Percentiles rank a stretch among this genome's conserved stretches.
Conservation (phyloP, 2,329 filamentous ascomycete species). For the Chaetomiaceae sp. region DNA sequence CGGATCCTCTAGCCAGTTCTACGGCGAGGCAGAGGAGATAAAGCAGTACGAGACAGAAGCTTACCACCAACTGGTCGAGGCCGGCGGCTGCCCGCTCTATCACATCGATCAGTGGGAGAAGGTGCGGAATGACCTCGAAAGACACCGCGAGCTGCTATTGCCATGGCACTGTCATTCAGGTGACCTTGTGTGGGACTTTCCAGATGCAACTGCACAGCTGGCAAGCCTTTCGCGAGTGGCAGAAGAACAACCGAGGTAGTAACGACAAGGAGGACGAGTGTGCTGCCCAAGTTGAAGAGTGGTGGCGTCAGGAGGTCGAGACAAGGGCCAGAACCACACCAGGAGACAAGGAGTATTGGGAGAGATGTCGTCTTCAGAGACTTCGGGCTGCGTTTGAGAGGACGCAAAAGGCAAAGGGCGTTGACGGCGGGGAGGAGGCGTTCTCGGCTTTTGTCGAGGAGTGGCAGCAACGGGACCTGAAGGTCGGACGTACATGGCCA, state of each 20-base stretch:
- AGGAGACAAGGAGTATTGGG: not conserved
- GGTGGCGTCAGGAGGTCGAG: not conserved
- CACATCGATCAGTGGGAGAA: conserved; percentile 25
- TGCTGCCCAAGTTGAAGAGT: conserved; percentile 7
- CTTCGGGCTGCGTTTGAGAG: not conserved
- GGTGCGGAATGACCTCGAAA: conserved; percentile 20
- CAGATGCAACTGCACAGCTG: conserved; percentile 25
- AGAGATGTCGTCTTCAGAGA: not conserved
- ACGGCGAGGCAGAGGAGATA: too few relatives aligned
- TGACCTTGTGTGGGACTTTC: conserved; percentile 20
- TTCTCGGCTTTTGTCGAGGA: conserved; percentile 15
- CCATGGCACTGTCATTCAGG: conserved; percentile 22
- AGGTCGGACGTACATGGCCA: not conserved
- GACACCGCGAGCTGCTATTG: conserved; percentile 25
- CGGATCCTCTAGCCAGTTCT: too few relatives aligned
- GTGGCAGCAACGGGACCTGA: conserved; percentile 2
- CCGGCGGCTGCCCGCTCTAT: conserved; percentile 30
- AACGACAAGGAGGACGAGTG: conserved; percentile 21
- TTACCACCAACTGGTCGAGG: conserved; percentile 28
- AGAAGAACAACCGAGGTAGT: conserved; percentile 24
- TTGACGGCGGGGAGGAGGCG: conserved; percentile 18
- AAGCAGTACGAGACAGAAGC: conserved; percentile 1
- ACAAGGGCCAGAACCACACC: not conserved
- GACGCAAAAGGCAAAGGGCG: conserved; percentile 20
- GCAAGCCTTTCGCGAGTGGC: conserved; percentile 29